Evolutionary conservation across 768 basidiomycete genomes (phyloP).

Genomic region (Mycena vulgaris): DNA sequence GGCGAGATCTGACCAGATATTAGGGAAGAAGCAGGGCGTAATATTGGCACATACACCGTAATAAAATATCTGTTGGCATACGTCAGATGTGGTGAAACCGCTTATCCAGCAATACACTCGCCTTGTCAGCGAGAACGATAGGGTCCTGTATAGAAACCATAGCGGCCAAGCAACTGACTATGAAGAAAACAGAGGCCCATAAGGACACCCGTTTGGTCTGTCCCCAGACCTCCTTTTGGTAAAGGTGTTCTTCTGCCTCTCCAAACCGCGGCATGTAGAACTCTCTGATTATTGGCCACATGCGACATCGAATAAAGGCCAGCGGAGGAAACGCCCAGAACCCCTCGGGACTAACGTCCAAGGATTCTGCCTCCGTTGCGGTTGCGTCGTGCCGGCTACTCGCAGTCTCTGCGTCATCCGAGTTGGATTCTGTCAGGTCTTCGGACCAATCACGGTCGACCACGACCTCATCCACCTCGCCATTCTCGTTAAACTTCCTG

Average conservation of each 20-base stretch:
- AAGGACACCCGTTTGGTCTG: conserved; percentile 28
- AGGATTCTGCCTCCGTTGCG: conserved; percentile 10
- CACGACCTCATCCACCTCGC: conserved; percentile 69
- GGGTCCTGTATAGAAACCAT: conserved; percentile 42
- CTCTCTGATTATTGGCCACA: conserved; percentile 20
- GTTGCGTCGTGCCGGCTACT: conserved; percentile 32
- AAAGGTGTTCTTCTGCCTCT: conserved; percentile 33
- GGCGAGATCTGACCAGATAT: conserved; percentile 57
- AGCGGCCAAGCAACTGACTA: conserved; percentile 43
- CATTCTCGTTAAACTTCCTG: conserved; percentile 35
- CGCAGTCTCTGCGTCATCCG: conserved; percentile 35
- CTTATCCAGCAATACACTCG: background rate
- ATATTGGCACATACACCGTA: conserved; percentile 48
- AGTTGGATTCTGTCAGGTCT: conserved; percentile 56
- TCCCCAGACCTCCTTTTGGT: conserved; percentile 41
- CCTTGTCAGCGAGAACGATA: conserved; percentile 44
- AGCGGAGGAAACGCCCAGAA: conserved; percentile 30
- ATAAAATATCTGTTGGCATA: conserved; percentile 56
- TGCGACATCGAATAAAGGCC: conserved; percentile 2
- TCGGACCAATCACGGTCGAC: conserved; percentile 70
- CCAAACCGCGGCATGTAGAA: conserved; percentile 40
- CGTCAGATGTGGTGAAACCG: too few species aligned
- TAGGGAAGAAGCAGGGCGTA: conserved; percentile 8
- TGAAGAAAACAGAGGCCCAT: conserved; percentile 45
- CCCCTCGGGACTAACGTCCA: conserved; percentile 8